phyloP scores from a whole-genome alignment of 2,329 filamentous ascomycete species.

The Paramyrothecium sp. region DNA sequence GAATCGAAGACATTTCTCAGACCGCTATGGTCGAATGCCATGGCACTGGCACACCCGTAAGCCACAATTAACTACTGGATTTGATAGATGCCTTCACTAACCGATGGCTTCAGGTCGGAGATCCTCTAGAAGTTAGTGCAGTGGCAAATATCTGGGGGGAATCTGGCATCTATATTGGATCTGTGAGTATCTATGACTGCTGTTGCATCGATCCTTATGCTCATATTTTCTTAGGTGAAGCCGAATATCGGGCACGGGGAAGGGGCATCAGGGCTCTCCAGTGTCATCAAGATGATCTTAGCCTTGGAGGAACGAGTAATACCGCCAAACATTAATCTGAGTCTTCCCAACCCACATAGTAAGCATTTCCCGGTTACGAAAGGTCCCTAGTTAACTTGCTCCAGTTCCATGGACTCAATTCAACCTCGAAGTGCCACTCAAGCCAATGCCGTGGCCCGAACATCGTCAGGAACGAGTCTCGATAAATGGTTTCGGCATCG shows the following conservation, averaged over 20 bases:
- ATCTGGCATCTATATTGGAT: constrained; percentile 17
- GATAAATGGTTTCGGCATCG: constrained; percentile 43
- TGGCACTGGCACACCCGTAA: constrained; percentile 18
- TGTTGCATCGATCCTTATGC: neutral
- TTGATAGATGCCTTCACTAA: constrained; percentile 37
- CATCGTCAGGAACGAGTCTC: constrained; percentile 38
- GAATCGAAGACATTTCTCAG: constrained; percentile 17
- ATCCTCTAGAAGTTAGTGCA: constrained; percentile 34
- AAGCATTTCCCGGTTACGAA: constrained; percentile 4
- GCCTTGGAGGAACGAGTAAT: constrained; percentile 20
- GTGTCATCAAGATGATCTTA: constrained; percentile 24
- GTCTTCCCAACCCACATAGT: constrained; percentile 18
- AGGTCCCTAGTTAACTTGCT: neutral
- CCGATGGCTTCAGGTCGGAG: constrained; percentile 36
- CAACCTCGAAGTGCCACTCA: constrained; percentile 23
- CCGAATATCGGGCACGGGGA: constrained; percentile 27
- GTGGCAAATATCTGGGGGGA: constrained; percentile 25
- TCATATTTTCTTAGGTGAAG: neutral
- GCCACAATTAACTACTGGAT: constrained; percentile 13
- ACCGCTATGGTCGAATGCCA: constrained; percentile 33
- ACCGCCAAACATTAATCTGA: constrained; percentile 18
- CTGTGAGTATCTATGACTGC: constrained; percentile 11
- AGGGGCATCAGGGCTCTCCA: constrained; percentile 20
- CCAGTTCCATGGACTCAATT: constrained; percentile 13
- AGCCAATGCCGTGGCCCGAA: constrained; percentile 32